These are phyloP conservation scores for Isatis lusitanica DNA, from an alignment of 441 rosid species.

Conservation along the genomic window DNA sequence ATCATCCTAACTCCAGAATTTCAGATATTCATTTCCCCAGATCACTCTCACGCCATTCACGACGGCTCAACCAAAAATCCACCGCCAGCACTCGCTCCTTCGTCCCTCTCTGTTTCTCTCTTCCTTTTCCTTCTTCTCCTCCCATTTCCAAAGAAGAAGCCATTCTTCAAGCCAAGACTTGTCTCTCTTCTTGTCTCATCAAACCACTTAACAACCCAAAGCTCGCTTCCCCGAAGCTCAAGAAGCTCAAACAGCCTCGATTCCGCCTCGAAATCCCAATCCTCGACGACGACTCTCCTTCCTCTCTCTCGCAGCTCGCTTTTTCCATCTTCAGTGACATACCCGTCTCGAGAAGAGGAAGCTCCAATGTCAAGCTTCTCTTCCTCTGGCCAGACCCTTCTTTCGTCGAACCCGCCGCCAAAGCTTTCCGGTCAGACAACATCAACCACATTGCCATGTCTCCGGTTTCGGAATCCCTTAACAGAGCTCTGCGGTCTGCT, in stretches of 20 bases:
- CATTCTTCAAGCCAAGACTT: slow-evolving; percentile 73
- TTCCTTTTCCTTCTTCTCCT: slow-evolving; percentile 54
- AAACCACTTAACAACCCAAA: slow-evolving; percentile 81
- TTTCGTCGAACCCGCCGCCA: slow-evolving; percentile 40
- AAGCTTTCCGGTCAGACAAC: slow-evolving; percentile 42
- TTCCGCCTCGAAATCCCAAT: slow-evolving; percentile 78
- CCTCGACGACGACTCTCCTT: slow-evolving; percentile 64
- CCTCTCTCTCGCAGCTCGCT: slow-evolving; percentile 64
- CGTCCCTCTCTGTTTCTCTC: slow-evolving; percentile 34
- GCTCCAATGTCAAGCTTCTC: slow-evolving; percentile 47
- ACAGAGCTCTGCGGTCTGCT: slow-evolving; percentile 41
- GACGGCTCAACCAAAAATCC: slow-evolving; percentile 24
- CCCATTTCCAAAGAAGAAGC: slow-evolving; percentile 83
- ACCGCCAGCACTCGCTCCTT: slow-evolving; percentile 25
- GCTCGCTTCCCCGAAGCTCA: slow-evolving; percentile 58
- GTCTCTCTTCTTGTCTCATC: slow-evolving; percentile 63
- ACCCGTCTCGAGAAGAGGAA: slow-evolving; percentile 59
- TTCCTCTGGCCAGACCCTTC: slow-evolving; percentile 56
- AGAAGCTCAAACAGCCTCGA: slow-evolving; percentile 73
- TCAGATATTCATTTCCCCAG: slow-evolving; percentile 30
- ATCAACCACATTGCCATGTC: slow-evolving; percentile 43
- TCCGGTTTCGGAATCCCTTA: slow-evolving; percentile 30
- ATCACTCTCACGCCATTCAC: background rate
- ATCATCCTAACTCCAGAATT: slow-evolving; percentile 13
- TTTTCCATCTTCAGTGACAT: slow-evolving; percentile 54